phyloP scores from a whole-genome alignment of 1,284 basidiomycete genomes.

The Hemileia vastatrix region DNA sequence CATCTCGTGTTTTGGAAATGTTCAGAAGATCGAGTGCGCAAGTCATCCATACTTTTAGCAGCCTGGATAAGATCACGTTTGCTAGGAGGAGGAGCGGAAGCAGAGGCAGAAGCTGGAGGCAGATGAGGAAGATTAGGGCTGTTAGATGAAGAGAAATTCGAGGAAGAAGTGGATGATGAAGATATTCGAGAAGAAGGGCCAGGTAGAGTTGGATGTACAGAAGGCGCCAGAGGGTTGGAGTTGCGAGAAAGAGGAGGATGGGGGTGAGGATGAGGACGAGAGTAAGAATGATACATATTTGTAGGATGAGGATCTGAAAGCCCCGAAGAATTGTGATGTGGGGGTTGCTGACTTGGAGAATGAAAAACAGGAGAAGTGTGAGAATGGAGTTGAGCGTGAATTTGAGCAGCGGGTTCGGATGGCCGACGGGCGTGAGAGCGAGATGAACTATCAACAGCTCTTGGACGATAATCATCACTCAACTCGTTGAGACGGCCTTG shows the following conservation, averaged over 20 bases:
- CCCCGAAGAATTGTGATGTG: too few relatives aligned
- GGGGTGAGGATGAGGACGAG: background rate
- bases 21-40: background rate
- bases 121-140: too few relatives aligned
- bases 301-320: conserved; percentile 1
- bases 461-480: conserved; percentile 15
- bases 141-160: too few relatives aligned
- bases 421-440: conserved; percentile 9
- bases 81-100: background rate
- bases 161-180: too few relatives aligned
- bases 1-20: conserved; percentile 7
- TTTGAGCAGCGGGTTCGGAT: conserved; percentile 2
- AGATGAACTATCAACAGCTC: conserved; percentile 7
- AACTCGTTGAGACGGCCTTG: conserved; percentile 4
- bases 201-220: background rate
- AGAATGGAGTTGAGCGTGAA: background rate
- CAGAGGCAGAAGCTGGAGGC: background rate
- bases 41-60: conserved; percentile 23
- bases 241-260: background rate
- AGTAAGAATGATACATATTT: background rate
- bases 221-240: too few relatives aligned
- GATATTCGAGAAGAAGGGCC: background rate
- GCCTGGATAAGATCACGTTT: conserved; percentile 9
- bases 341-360: background rate
- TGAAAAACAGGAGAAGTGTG: conserved; percentile 6